A percentile compares a stretch with the other conserved stretches of the same genome.
phyloP scores from a whole-genome alignment of 1,284 basidiomycete genomes.

The Cryptococcus wingfieldii region DNA sequence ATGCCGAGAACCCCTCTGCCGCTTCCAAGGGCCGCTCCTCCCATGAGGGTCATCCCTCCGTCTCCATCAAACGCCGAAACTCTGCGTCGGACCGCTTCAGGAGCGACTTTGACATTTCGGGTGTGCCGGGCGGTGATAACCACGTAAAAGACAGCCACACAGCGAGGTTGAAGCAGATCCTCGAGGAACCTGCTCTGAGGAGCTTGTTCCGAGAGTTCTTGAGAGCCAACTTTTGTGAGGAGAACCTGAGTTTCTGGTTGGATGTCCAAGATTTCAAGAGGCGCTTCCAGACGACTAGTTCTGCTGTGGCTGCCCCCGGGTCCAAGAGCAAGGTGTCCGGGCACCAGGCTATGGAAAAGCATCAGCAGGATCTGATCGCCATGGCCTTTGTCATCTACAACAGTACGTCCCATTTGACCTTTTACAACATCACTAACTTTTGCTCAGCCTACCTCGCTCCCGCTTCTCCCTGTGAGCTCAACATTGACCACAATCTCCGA shows the following conservation, averaged over 20 bases:
- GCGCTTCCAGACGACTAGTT: slow-evolving; percentile 91
- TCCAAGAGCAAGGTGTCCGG: slow-evolving; percentile 56
- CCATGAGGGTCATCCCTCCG: not conserved
- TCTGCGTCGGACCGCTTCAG: slow-evolving; percentile 14
- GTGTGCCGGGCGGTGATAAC: slow-evolving; percentile 16
- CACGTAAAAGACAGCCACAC: slow-evolving; percentile 76
- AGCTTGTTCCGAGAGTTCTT: slow-evolving; percentile 91
- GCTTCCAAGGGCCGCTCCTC: slow-evolving; percentile 8
- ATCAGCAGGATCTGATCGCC: slow-evolving; percentile 90
- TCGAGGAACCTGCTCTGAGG: slow-evolving; percentile 87
- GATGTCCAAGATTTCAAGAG: slow-evolving; percentile 96
- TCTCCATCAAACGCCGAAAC: slow-evolving; percentile 8
- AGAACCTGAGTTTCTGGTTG: slow-evolving; percentile 95
- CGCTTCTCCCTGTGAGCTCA: slow-evolving; percentile 89
- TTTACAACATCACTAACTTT: not conserved
- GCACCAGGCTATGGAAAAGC: slow-evolving; percentile 89
- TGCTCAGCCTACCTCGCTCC: slow-evolving; percentile 90
- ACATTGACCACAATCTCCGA: slow-evolving; percentile 94
- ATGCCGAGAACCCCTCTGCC: slow-evolving; percentile 9
- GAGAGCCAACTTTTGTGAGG: slow-evolving; percentile 92
- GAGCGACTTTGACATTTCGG: slow-evolving; percentile 17
- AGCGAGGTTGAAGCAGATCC: slow-evolving; percentile 82
- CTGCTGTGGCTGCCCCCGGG: slow-evolving; percentile 64
- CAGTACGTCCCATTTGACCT: slow-evolving; percentile 29
- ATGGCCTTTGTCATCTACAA: slow-evolving; percentile 81